Base-by-base conservation (phyloP, 225 moss, liverwort and hornwort species). In the Straminergon stramineum region DNA sequence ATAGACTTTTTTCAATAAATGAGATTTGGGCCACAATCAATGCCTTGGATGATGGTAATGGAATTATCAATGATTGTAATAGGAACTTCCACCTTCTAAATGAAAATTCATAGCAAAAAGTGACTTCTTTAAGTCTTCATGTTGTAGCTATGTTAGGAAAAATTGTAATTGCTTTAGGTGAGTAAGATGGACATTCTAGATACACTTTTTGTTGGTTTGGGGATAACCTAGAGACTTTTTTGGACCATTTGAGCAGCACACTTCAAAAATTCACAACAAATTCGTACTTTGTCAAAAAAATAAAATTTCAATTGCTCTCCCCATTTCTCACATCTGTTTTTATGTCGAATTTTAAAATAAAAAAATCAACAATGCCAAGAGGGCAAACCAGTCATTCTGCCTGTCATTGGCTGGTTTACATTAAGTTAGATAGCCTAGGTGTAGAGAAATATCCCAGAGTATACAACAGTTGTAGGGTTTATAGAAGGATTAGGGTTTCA, bases 161-260 rank as follows among this genome's bases (percentile, higher is more conserved):
- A 28, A 27, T 6, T 74, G 6, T 43, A 0, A 26, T 5, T 73
- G 9, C 45, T 74, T 10, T 19, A 11, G 4, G 0, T 75, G 7
- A 31, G 1, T 18, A 31, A 75, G 12, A 32, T 51, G 7, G 13
- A 13, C 13, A 32, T 75, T 32, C 20, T 13, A 1, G 7, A 51
- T 20, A 19, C 4, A 17, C 1, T 32, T 51, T 75, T 51, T 31
- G 18, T 32, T 51, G 1, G 3, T 51, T 75, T 11, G 1, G 9
- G 0, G 1, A 1, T 30, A 17, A 10, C 30, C 2, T 31, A 31
- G 0, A 48, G 7, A 31, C 31, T 69, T 4, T 75, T 75, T 75
- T 3, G 2, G 5, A 0, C 7, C 2, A 28, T 28, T 45, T 24
- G 1, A 14, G 4, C 0, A 23, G 0, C 4, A 23, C 23, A 70